A percentile compares a stretch with the other conserved stretches of the same genome.
phyloP scores from a whole-genome alignment of 208 protist genomes.

The Trypanosoma theileri region DNA sequence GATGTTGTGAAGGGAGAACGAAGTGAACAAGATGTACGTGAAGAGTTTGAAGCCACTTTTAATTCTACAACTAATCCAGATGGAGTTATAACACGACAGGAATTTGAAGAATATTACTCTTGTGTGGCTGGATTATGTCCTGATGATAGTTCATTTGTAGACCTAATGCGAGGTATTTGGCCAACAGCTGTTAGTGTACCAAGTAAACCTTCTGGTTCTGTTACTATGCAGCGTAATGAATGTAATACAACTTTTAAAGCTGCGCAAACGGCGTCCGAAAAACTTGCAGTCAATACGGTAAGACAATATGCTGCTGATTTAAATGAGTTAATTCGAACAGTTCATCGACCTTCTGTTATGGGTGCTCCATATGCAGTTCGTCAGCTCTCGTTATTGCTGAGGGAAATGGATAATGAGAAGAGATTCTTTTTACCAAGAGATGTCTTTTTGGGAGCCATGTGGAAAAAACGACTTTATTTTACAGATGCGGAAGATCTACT shows the following conservation, averaged over 20 bases:
- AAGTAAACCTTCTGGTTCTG: slow-evolving; percentile 25
- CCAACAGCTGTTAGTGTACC: slow-evolving; percentile 31
- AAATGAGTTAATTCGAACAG: slow-evolving; percentile 33
- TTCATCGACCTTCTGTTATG: slow-evolving; percentile 51
- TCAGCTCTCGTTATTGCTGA: slow-evolving; percentile 41
- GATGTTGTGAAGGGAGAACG: slow-evolving; percentile 46
- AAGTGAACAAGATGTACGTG: slow-evolving; percentile 38
- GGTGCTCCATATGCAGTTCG: slow-evolving; percentile 33
- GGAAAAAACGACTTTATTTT: slow-evolving; percentile 69
- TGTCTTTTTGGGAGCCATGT: slow-evolving; percentile 54
- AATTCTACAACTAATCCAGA: slow-evolving; percentile 83
- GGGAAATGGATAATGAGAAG: slow-evolving; percentile 26
- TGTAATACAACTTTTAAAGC: slow-evolving; percentile 34
- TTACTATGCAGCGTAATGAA: slow-evolving; percentile 13
- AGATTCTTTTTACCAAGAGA: slow-evolving; percentile 48
- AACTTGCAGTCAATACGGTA: slow-evolving; percentile 38
- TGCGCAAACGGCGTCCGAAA: slow-evolving; percentile 44
- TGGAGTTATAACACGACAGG: slow-evolving; percentile 66
- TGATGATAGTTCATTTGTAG: slow-evolving; percentile 66
- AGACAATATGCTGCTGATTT: slow-evolving; percentile 43
- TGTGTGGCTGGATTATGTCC: slow-evolving; percentile 51
- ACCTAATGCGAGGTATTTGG: slow-evolving; percentile 66
- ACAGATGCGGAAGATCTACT: slow-evolving; percentile 40
- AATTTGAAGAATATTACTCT: slow-evolving; percentile 85
- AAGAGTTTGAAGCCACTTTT: slow-evolving; percentile 68